Evolutionary conservation across 129 eudicot species (phyloP), one percentile per base, ranked within the genome.

Genomic region (Pseudognaphalium luteoalbum): DNA sequence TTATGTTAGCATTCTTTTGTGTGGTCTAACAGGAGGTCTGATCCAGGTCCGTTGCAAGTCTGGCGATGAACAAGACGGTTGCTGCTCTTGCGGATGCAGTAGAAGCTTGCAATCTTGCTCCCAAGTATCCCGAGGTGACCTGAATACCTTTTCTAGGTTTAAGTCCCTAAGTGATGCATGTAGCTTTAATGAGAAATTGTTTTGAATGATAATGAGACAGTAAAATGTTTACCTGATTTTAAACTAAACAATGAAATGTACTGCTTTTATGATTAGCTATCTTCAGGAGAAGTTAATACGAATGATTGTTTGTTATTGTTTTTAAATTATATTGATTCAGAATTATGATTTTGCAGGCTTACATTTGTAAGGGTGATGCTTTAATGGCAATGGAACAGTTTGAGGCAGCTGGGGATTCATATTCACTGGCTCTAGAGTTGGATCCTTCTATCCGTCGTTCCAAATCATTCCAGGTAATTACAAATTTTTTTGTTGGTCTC

Each of bases 41-140:
- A 57, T 78, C 76, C 82, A 91, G 97, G 86, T 87, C 86, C 78
- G 85, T 81, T 44, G 96, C 83, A 54, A 76, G 89, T 68, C 73
- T 93, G 85, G 88, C 80, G 29, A 76, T 83, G 87, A 85, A 89
- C 64, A 79, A 88, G 71, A 66, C 74, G 3, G 19, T 66, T 71
- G 91, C 74, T 76, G 98, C 97, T 68, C 91, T 93, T 84, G 97
- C 58, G 68, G 98, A 93, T 84, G 93, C 86, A 54, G 79, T 85
- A 56, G 85, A 87, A 79, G 90, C 97, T 76, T 74, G 87, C 83
- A 65, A 44, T 54, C 68, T 86, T 68, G 90, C 97, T 70, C 96
- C 91, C 52, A 62, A 72, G 15, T 87, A 85, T 78, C 84, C 87
- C 30, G 86, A 90, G 88, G 97, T 88, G 68, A 82, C 80, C 54